phyloP scores from a whole-genome alignment of 169 alveolate species.

The Plasmodium cynomolgi region DNA sequence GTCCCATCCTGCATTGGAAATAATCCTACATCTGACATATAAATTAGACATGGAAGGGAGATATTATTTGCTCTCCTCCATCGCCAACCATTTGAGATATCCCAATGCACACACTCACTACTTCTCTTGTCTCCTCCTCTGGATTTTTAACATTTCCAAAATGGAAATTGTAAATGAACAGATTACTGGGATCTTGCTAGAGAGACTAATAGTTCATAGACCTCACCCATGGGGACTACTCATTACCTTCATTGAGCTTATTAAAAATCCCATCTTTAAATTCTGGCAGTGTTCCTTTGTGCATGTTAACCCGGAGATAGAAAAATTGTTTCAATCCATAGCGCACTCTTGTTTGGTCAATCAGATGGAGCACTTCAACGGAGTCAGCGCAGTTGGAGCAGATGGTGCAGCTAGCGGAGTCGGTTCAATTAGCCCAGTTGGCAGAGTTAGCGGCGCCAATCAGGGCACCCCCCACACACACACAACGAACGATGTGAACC shows the following conservation, averaged over 20 bases:
- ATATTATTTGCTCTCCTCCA: slow-evolving; percentile 91
- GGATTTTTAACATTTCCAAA: slow-evolving; percentile 90
- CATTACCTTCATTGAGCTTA: slow-evolving; percentile 94
- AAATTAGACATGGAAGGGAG: slow-evolving; percentile 90
- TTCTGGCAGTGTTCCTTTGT: slow-evolving; percentile 84
- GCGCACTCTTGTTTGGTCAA: slow-evolving; percentile 78
- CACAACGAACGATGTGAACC: not conserved
- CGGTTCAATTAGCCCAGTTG: not conserved
- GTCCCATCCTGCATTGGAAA: slow-evolving; percentile 82
- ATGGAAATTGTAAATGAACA: slow-evolving; percentile 92
- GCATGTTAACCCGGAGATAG: slow-evolving; percentile 79
- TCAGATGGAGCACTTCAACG: slow-evolving; percentile 25
- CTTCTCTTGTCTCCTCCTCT: slow-evolving; percentile 90
- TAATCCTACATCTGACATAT: slow-evolving; percentile 83
- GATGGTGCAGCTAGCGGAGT: not conserved
- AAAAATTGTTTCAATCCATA: slow-evolving; percentile 80
- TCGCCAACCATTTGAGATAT: slow-evolving; percentile 96
- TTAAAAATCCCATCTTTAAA: slow-evolving; percentile 91
- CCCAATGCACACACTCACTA: slow-evolving; percentile 96
- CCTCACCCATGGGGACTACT: slow-evolving; percentile 99
- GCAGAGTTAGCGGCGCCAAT: not conserved
- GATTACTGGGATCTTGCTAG: slow-evolving; percentile 93
- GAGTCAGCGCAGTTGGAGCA: not conserved
- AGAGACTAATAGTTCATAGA: slow-evolving; percentile 92
- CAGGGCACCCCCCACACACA: not conserved